Conservation (phyloP, 768 basidiomycete genomes). For the Hygrophorus russula region DNA sequence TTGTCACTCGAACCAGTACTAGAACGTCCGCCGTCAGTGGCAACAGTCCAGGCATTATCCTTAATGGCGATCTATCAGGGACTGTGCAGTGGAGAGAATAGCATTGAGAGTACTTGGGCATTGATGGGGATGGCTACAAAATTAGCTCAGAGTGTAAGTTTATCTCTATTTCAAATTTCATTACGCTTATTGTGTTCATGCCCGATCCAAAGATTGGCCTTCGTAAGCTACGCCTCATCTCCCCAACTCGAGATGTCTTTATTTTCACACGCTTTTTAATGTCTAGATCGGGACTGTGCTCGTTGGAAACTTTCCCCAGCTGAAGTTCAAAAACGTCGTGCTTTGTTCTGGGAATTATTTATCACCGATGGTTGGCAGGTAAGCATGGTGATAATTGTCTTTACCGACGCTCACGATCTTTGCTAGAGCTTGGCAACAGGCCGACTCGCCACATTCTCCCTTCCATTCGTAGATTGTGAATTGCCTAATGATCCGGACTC, state of each 20-base stretch:
- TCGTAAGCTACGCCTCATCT: slow-evolving; percentile 30
- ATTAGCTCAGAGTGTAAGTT: slow-evolving; percentile 55
- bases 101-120: slow-evolving; percentile 60
- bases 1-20: slow-evolving; percentile 57
- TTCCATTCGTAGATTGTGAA: slow-evolving; percentile 66
- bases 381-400: slow-evolving; percentile 8
- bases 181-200: slow-evolving; percentile 4
- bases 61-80: slow-evolving; percentile 67
- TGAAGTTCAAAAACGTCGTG: slow-evolving; percentile 62
- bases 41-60: slow-evolving; percentile 55
- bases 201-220: slow-evolving; percentile 42
- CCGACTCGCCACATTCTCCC: slow-evolving; percentile 53
- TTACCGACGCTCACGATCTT: slow-evolving; percentile 1
- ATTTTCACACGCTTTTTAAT: slow-evolving; percentile 3
- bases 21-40: slow-evolving; percentile 60
- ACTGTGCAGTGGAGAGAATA: slow-evolving; percentile 53
- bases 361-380: slow-evolving; percentile 72
- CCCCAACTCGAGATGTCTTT: not conserved
- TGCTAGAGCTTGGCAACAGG: slow-evolving; percentile 58
- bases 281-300: slow-evolving; percentile 58
- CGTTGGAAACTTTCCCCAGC: slow-evolving; percentile 50
- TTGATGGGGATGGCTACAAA: slow-evolving; percentile 56
- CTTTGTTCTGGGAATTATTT: slow-evolving; percentile 65
- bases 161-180: slow-evolving; percentile 3
- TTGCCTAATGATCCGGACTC: slow-evolving; percentile 50